These are phyloP conservation scores for Hibiscus mutabilis DNA, from an alignment of 345 rosid species.

Conservation along the genomic window DNA sequence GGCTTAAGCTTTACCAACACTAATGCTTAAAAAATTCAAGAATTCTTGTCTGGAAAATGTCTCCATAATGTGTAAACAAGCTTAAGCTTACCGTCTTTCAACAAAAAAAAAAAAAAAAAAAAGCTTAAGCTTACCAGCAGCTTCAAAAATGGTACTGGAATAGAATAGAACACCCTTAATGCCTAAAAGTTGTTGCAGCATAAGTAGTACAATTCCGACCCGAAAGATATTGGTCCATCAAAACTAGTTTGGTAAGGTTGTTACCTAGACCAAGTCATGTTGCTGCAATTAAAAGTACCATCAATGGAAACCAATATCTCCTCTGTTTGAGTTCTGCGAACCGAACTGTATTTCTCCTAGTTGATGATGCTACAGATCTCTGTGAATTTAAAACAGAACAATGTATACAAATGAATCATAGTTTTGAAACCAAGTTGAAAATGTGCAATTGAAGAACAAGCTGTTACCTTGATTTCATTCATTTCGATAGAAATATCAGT, in stretches of 20 bases:
- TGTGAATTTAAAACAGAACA: slow-evolving; percentile 18
- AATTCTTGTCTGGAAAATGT: background rate
- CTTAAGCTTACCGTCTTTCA: slow-evolving; percentile 57
- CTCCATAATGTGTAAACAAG: slow-evolving; percentile 4
- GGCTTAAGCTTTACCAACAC: background rate
- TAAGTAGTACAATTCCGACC: slow-evolving; percentile 90
- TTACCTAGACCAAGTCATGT: slow-evolving; percentile 51
- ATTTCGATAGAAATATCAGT: slow-evolving; percentile 87
- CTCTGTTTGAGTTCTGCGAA: slow-evolving; percentile 56
- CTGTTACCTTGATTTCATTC: slow-evolving; percentile 86
- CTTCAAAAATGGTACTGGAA: slow-evolving; percentile 69
- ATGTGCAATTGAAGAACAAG: background rate
- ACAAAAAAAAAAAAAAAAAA: too few relatives aligned
- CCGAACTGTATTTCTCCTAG: slow-evolving; percentile 57
- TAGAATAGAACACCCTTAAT: slow-evolving; percentile 85
- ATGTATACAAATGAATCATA: background rate
- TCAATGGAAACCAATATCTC: slow-evolving; percentile 67
- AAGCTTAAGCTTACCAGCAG: slow-evolving; percentile 58
- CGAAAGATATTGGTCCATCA: slow-evolving; percentile 25
- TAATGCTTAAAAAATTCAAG: background rate
- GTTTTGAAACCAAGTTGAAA: background rate
- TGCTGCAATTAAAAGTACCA: slow-evolving; percentile 29
- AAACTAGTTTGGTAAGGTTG: background rate
- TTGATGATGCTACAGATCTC: slow-evolving; percentile 86
- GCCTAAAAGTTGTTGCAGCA: slow-evolving; percentile 85